phyloP scores from a whole-genome alignment of 2,329 filamentous ascomycete species.

The Thelonectria rubi region DNA sequence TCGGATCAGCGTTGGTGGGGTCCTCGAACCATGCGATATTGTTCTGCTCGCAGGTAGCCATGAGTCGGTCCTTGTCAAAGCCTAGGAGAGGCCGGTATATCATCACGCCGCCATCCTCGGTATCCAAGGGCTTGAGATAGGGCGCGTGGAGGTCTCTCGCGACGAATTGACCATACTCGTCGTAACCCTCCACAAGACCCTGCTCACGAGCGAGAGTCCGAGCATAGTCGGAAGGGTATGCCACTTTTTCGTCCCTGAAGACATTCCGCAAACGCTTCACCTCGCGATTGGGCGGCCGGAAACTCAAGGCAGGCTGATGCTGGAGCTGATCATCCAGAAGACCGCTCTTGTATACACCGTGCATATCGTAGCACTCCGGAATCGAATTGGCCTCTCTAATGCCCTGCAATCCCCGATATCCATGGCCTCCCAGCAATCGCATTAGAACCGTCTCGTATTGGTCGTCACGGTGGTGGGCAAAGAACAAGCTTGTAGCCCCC shows the following conservation, averaged over 20 bases:
- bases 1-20: constrained; percentile 79
- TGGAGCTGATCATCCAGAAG: constrained; percentile 57
- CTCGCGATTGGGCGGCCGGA: constrained; percentile 45
- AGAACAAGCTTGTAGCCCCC: constrained; percentile 68
- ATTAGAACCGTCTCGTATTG: constrained; percentile 90
- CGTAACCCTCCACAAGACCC: constrained; percentile 41
- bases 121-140: constrained; percentile 47
- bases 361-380: constrained; percentile 83
- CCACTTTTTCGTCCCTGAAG: constrained; percentile 43
- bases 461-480: constrained; percentile 91
- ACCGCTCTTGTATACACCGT: constrained; percentile 75
- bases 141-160: constrained; percentile 39
- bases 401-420: constrained; percentile 75
- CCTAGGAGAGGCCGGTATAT: constrained; percentile 75
- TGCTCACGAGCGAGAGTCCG: constrained; percentile 28
- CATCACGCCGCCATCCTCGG: constrained; percentile 73
- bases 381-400: constrained; percentile 73
- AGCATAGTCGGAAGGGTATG: constrained; percentile 31
- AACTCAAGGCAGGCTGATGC: constrained; percentile 50
- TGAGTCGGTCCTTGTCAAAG: constrained; percentile 78
- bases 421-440: constrained; percentile 74
- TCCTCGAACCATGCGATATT: constrained; percentile 84
- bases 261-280: constrained; percentile 43
- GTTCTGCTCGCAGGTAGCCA: constrained; percentile 76
- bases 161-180: constrained; percentile 31